phyloP scores from a whole-genome alignment of 495 filamentous ascomycete species.

The Aspergillus avenaceus region DNA sequence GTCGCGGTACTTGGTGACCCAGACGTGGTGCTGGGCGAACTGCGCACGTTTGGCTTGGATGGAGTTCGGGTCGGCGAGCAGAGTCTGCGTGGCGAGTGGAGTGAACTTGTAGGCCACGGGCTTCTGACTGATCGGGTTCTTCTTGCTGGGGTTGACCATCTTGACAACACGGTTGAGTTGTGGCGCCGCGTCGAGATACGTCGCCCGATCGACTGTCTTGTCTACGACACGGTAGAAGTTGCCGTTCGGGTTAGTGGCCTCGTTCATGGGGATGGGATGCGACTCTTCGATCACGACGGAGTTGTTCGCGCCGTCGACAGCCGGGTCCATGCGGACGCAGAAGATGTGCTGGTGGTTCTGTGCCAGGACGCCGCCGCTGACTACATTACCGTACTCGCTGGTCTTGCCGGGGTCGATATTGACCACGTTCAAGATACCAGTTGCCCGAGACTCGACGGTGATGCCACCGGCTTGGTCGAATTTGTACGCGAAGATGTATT shows the following conservation, averaged over 20 bases:
- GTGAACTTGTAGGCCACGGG: conserved; percentile 80
- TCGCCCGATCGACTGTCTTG: conserved; percentile 58
- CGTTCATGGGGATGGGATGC: conserved; percentile 64
- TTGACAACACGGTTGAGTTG: conserved; percentile 72
- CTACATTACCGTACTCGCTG: conserved; percentile 72
- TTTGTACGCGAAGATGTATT: conserved; percentile 83
- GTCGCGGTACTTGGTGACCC: conserved; percentile 75
- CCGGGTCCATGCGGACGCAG: conserved; percentile 82
- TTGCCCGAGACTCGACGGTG: conserved; percentile 77
- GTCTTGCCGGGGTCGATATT: conserved; percentile 67
- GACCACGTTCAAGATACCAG: conserved; percentile 81
- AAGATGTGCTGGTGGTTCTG: conserved; percentile 91
- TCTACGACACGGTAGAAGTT: conserved; percentile 67
- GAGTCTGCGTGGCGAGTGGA: conserved; percentile 69
- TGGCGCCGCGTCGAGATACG: conserved; percentile 64
- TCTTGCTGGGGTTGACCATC: conserved; percentile 67
- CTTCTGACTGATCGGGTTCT: conserved; percentile 69
- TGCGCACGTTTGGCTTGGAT: conserved; percentile 77
- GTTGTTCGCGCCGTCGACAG: conserved; percentile 71
- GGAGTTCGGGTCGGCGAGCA: conserved; percentile 69
- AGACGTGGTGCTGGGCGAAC: conserved; percentile 83
- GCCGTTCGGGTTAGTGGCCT: conserved; percentile 74
- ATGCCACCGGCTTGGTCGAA: conserved; percentile 85
- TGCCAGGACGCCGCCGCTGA: conserved; percentile 80
- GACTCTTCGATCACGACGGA: conserved; percentile 70